Percentiles rank a stretch among this genome's conserved stretches.
Conservation (phyloP, 2,329 filamentous ascomycete species). For the Cercospora sesami region DNA sequence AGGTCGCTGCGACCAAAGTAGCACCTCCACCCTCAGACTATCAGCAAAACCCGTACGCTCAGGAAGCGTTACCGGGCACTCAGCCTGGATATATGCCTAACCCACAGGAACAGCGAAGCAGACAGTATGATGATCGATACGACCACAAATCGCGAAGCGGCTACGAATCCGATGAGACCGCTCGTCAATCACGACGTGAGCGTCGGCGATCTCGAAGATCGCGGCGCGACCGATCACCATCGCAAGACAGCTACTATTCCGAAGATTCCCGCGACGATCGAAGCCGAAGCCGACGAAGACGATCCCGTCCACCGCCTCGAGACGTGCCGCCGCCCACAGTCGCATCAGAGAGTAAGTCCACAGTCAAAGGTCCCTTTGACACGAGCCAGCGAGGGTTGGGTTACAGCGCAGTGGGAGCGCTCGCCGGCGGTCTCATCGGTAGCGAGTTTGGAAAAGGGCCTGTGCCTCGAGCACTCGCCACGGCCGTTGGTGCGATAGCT, state of each 20-base stretch:
- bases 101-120: constrained; percentile 17
- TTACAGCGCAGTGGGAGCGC: constrained; percentile 33
- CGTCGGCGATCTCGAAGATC: constrained; percentile 13
- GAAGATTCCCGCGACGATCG: constrained; percentile 26
- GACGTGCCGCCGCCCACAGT: constrained; percentile 16
- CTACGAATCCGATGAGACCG: constrained; percentile 24
- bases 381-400: constrained; percentile 32
- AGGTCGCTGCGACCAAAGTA: constrained; percentile 25
- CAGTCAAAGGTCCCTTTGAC: constrained; percentile 32
- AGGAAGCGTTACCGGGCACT: constrained; percentile 27
- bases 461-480: constrained; percentile 31
- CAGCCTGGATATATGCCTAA: constrained; percentile 27
- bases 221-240: constrained; percentile 18
- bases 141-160: constrained; percentile 19
- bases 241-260: constrained; percentile 17
- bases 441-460: constrained; percentile 33
- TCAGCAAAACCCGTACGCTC: constrained; percentile 34
- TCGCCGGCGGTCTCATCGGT: constrained; percentile 36
- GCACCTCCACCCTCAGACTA: constrained; percentile 24
- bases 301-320: constrained; percentile 25
- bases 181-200: constrained; percentile 11
- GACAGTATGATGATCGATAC: constrained; percentile 20
- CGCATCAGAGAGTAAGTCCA: constrained; percentile 32
- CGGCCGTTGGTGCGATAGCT: constrained; percentile 33
- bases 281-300: constrained; percentile 17